phyloP scores from a whole-genome alignment of 768 basidiomycete species.

The Boletus tomentosulus region DNA sequence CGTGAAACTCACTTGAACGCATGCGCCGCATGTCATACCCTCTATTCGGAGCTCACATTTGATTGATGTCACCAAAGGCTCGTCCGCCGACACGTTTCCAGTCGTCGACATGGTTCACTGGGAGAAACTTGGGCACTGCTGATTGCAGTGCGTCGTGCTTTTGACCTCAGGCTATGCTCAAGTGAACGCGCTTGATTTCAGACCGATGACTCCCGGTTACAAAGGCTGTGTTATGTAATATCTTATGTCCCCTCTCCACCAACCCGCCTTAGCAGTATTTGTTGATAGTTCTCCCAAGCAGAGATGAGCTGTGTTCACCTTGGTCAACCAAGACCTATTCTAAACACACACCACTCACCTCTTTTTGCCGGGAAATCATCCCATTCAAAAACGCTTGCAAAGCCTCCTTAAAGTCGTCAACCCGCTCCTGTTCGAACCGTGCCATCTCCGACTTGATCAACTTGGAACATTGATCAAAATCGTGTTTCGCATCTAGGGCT shows the following conservation, averaged over 20 bases:
- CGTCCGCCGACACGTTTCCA: conserved; percentile 1
- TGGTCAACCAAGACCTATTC: not conserved
- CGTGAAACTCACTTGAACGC: conserved; percentile 65
- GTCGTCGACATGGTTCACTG: conserved; percentile 4
- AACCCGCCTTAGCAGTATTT: conserved; percentile 52
- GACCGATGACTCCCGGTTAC: not conserved
- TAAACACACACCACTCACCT: conserved; percentile 40
- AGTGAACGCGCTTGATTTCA: conserved; percentile 5
- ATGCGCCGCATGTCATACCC: conserved; percentile 89
- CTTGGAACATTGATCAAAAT: conserved; percentile 86
- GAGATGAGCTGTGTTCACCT: conserved; percentile 54
- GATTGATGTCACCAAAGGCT: conserved; percentile 23
- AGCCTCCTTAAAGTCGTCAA: conserved; percentile 87
- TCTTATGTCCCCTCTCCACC: not conserved
- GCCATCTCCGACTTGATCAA: conserved; percentile 86
- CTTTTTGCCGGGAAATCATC: conserved; percentile 81
- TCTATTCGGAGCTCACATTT: conserved; percentile 79
- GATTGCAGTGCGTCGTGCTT: not conserved
- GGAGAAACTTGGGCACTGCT: conserved; percentile 1
- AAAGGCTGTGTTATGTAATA: conserved; percentile 9
- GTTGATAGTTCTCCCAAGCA: conserved; percentile 82
- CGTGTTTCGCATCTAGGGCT: conserved; percentile 76
- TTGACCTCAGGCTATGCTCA: not conserved
- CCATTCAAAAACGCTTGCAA: conserved; percentile 82
- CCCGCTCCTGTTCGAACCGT: conserved; percentile 88